Conservation (phyloP, 140 eudicot species). For the Cichorium intybus region DNA sequence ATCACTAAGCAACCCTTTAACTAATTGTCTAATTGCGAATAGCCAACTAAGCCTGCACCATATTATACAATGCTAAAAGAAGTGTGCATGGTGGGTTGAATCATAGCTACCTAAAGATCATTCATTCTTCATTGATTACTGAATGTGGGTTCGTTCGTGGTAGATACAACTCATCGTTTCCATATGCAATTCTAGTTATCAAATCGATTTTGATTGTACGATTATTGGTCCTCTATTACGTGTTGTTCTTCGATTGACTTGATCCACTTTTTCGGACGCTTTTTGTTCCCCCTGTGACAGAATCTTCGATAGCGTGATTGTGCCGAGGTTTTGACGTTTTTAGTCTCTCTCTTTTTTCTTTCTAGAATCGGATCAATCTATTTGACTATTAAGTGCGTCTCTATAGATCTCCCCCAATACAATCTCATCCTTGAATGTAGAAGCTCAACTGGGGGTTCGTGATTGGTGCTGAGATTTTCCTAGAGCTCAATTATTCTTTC, state of each 20-base stretch:
- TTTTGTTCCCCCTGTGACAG: not conserved
- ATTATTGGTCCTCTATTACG: conserved; percentile 10
- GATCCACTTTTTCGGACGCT: not conserved
- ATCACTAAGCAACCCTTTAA: conserved; percentile 28
- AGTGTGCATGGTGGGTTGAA: conserved; percentile 5
- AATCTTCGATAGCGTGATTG: not conserved
- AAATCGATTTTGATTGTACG: not conserved
- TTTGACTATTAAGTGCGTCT: conserved; percentile 13
- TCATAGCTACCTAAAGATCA: conserved; percentile 5
- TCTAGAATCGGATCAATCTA: not conserved
- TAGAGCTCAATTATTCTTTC: not conserved
- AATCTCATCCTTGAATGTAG: conserved; percentile 23
- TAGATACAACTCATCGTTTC: conserved; percentile 14
- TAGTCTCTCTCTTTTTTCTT: conserved; percentile 7
- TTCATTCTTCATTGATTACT: conserved; percentile 26
- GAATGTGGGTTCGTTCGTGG: conserved; percentile 38
- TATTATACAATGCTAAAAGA: conserved; percentile 15
- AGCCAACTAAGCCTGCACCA: conserved; percentile 1
- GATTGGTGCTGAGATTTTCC: conserved; percentile 34
- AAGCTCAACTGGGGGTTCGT: not conserved
- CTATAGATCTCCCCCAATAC: conserved; percentile 13
- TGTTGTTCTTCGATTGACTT: conserved; percentile 8
- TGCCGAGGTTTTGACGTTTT: conserved; percentile 4
- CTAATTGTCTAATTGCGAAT: conserved; percentile 1
- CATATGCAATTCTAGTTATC: conserved; percentile 9